These are phyloP conservation scores for Wickerhamomyces chambardii DNA, from an alignment of 805 yeast genomes.

Conservation along the genomic window DNA sequence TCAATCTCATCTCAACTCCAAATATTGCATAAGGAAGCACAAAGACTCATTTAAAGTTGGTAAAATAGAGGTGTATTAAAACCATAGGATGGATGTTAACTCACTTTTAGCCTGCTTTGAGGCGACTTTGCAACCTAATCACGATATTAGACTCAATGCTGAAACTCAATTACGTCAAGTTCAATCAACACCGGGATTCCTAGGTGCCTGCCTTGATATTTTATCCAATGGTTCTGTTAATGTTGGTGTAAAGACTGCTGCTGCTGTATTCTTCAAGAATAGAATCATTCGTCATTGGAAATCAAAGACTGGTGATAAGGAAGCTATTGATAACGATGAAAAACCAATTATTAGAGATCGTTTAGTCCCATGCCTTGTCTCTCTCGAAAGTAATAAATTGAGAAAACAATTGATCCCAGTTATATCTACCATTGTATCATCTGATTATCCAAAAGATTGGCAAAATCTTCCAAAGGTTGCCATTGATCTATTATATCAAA, in stretches of 20 bases:
- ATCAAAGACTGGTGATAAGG: constrained; percentile 19
- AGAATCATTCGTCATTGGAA: constrained; percentile 59
- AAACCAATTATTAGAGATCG: constrained; percentile 66
- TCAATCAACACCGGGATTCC: constrained; percentile 57
- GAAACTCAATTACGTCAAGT: constrained; percentile 57
- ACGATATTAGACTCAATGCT: constrained; percentile 51
- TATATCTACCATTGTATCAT: constrained; percentile 38
- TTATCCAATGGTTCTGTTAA: constrained; percentile 43
- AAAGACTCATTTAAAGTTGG: not conserved
- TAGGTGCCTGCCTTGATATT: constrained; percentile 77
- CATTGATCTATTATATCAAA: constrained; percentile 31
- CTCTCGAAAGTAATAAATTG: constrained; percentile 29
- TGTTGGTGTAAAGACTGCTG: constrained; percentile 50
- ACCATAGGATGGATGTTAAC: constrained; percentile 70
- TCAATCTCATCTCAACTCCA: too few relatives aligned
- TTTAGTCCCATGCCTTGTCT: constrained; percentile 53
- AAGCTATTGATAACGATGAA: constrained; percentile 54
- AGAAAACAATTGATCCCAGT: constrained; percentile 40
- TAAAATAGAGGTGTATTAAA: too few relatives aligned
- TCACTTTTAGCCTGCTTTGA: constrained; percentile 67
- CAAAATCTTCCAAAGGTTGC: constrained; percentile 39
- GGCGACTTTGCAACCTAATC: constrained; percentile 68
- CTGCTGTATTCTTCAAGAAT: constrained; percentile 78
- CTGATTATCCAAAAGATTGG: constrained; percentile 48
- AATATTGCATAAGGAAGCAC: not conserved